Conservation (phyloP, 768 basidiomycete species). For the Pulveroboletus frians region DNA sequence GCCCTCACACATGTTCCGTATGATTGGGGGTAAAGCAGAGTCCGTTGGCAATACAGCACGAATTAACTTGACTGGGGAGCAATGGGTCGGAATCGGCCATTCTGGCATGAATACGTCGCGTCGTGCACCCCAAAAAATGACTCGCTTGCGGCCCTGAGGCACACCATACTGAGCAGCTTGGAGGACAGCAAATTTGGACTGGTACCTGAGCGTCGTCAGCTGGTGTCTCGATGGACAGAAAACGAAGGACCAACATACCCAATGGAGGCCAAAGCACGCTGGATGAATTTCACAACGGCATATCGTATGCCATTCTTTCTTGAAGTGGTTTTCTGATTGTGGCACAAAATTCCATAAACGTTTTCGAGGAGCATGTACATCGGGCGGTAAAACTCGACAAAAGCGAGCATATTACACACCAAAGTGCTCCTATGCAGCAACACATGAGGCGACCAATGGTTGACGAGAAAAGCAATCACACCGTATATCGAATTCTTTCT, state of each 20-base stretch:
- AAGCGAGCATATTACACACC: slow-evolving; percentile 65
- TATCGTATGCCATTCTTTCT: slow-evolving; percentile 39
- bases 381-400: slow-evolving; percentile 60
- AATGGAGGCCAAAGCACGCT: slow-evolving; percentile 52
- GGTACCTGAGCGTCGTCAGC: slow-evolving; percentile 39
- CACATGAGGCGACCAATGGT: not conserved
- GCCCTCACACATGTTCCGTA: slow-evolving; percentile 37
- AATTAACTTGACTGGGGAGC: slow-evolving; percentile 34
- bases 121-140: slow-evolving; percentile 66
- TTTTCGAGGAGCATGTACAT: slow-evolving; percentile 69
- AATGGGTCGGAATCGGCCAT: slow-evolving; percentile 61
- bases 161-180: slow-evolving; percentile 71
- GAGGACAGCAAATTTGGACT: slow-evolving; percentile 57
- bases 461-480: slow-evolving; percentile 15
- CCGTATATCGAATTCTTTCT: slow-evolving; percentile 62
- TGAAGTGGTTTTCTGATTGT: slow-evolving; percentile 40
- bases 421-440: slow-evolving; percentile 46
- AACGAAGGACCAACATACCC: slow-evolving; percentile 43
- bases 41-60: slow-evolving; percentile 42
- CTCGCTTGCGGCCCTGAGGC: slow-evolving; percentile 60
- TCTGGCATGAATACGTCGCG: slow-evolving; percentile 52
- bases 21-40: slow-evolving; percentile 36
- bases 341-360: slow-evolving; percentile 55
- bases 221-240: not conserved
- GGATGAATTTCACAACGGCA: slow-evolving; percentile 65